Base-by-base conservation (phyloP, 805 yeast species). In the Lipomyces sp. region DNA sequence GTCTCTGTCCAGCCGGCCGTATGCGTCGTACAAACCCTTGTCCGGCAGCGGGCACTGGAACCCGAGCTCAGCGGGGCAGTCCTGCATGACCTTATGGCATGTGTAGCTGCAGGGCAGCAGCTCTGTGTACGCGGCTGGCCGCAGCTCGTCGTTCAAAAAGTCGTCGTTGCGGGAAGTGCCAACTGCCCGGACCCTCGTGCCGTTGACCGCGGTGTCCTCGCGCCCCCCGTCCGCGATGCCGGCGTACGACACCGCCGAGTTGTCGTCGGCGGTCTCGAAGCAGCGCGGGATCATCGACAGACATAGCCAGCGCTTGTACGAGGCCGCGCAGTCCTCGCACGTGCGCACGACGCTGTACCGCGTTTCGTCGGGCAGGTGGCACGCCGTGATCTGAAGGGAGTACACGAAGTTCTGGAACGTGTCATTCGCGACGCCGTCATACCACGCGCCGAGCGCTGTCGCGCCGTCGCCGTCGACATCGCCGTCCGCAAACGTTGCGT, bases 241-340 rank as follows among this genome's bases (percentile, higher is more conserved):
- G 14, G n/a, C 5, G 14, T 37, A 28, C 35, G 49, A 40, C 24
- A 41, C 37, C n/a, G 43, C 45, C 2, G 61, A 29, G 4, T 62
- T 63, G 38, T 55, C 47, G 39, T 53, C 48, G n/a, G 63, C 31
- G 64, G 65, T 62, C 43, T 71, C 81, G 1, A 86, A 74, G 61
- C 98, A 91, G 28, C 97, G 72, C 0, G 98, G 98, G 4, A 91
- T 86, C 0, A 88, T 74, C 3, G 88, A 87, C 0, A 95, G 75
- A 68, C 98, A 91, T 18, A 93, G 74, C 98, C 98, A 91, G 61
- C 82, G 75, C 61, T 79, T 81, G 66, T 91, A 91, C 1, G 90
- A 75, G 1, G 65, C 58, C 1, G 76, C 74, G 65, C 98, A 91
- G 62, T 86, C 81, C 13, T 71, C 74, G 63, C 98, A 91, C 0